Conservation (phyloP, 805 yeast species). For the Starmerella geochares region DNA sequence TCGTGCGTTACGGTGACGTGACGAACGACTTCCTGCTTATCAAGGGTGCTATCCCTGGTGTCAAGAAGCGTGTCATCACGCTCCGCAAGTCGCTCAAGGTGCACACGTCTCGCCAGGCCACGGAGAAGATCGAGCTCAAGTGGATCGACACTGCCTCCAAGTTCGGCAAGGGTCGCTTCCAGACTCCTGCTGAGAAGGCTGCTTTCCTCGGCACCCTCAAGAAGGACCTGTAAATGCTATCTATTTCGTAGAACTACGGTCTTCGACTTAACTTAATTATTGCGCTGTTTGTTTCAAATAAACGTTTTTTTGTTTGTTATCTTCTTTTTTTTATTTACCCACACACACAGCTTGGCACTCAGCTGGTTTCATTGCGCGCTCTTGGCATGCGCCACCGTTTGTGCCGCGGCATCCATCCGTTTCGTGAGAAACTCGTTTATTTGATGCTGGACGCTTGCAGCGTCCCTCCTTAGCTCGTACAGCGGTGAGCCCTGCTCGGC, state of each 20-base stretch:
- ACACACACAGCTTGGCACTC: too few relatives aligned
- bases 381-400: too few relatives aligned
- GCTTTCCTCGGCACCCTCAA: conserved; percentile 99
- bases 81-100: conserved; percentile 97
- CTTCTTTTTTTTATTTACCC: too few relatives aligned
- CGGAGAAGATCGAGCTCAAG: conserved; percentile 92
- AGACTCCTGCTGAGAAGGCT: conserved; percentile 99
- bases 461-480: conserved; percentile 21
- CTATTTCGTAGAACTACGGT: not conserved
- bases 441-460: conserved; percentile 24
- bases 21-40: conserved; percentile 95
- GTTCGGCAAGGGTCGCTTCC: conserved; percentile 99
- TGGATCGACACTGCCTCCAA: conserved; percentile 99
- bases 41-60: conserved; percentile 99
- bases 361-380: too few relatives aligned
- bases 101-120: conserved; percentile 95
- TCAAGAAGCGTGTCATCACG: conserved; percentile 98
- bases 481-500: conserved; percentile 19
- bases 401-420: conserved; percentile 15
- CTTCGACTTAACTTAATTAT: not conserved
- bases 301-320: not conserved
- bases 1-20: conserved; percentile 97
- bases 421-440: conserved; percentile 23
- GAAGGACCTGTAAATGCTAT: conserved; percentile 60
- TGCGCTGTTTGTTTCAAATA: not conserved